These are phyloP conservation scores for Nothophoma quercina DNA, from an alignment of 2,329 filamentous ascomycete species.

Conservation along the genomic window DNA sequence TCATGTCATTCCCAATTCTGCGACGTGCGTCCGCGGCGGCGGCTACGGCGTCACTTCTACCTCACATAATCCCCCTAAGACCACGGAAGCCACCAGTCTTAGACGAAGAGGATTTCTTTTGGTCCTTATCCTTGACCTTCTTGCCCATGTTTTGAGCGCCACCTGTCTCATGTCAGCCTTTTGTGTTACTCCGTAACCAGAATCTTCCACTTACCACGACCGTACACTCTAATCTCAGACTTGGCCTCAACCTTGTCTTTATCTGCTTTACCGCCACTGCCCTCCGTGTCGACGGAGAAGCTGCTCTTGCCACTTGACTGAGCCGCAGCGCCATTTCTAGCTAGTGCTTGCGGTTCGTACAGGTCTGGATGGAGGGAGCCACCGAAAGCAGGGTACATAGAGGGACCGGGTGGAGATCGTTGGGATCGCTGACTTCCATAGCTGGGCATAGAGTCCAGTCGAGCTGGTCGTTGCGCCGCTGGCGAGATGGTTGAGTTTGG, in stretches of 20 bases:
- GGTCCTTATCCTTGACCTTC: constrained; percentile 59
- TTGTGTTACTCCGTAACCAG: constrained; percentile 20
- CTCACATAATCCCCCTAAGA: constrained; percentile 49
- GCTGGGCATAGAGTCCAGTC: constrained; percentile 37
- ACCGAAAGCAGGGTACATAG: constrained; percentile 34
- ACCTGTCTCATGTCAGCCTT: constrained; percentile 50
- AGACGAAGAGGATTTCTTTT: constrained; percentile 53
- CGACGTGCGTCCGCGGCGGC: background rate
- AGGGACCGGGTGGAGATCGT: constrained; percentile 28
- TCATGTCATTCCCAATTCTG: background rate
- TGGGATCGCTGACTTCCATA: constrained; percentile 28
- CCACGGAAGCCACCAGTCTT: constrained; percentile 51
- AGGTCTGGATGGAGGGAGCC: constrained; percentile 36
- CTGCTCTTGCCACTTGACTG: constrained; percentile 51
- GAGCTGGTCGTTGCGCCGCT: constrained; percentile 29
- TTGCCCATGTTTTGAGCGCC: constrained; percentile 64
- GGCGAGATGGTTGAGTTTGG: constrained; percentile 29
- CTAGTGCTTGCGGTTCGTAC: constrained; percentile 32
- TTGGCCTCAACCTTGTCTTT: constrained; percentile 57
- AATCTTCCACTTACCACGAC: constrained; percentile 57
- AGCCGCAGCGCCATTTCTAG: constrained; percentile 3
- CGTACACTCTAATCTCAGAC: constrained; percentile 61
- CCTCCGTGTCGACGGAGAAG: constrained; percentile 49
- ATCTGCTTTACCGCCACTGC: constrained; percentile 45
- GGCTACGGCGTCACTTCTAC: background rate